These are phyloP conservation scores for Penicillium goetzii DNA, from an alignment of 495 filamentous ascomycete species.

Conservation along the genomic window DNA sequence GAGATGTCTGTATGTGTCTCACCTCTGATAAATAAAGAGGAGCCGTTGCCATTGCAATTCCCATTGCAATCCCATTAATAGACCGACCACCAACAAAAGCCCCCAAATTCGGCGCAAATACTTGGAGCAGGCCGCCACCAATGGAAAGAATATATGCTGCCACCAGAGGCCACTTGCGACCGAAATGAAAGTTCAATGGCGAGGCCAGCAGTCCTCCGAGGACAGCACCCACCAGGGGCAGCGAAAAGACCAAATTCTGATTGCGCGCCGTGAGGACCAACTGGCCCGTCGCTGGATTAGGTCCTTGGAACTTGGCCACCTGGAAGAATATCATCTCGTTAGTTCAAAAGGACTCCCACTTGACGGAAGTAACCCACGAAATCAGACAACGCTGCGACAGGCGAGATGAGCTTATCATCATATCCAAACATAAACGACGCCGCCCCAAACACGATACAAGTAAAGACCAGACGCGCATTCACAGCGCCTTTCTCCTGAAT, in stretches of 20 bases:
- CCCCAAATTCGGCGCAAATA: slow-evolving; percentile 41
- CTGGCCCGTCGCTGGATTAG: slow-evolving; percentile 29
- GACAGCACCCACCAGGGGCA: slow-evolving; percentile 41
- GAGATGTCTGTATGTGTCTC: background rate
- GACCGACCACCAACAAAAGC: slow-evolving; percentile 42
- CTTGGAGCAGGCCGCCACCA: slow-evolving; percentile 42
- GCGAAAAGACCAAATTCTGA: slow-evolving; percentile 41
- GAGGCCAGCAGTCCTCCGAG: slow-evolving; percentile 41
- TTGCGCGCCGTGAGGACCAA: slow-evolving; percentile 42
- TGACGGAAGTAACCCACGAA: slow-evolving; percentile 35
- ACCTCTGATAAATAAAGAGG: slow-evolving; percentile 46
- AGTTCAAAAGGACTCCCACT: background rate
- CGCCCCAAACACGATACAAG: slow-evolving; percentile 40
- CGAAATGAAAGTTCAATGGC: slow-evolving; percentile 38
- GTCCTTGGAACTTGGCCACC: slow-evolving; percentile 43
- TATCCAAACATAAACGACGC: slow-evolving; percentile 46
- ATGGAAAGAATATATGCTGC: slow-evolving; percentile 40
- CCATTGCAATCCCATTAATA: slow-evolving; percentile 39
- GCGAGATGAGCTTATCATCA: slow-evolving; percentile 49
- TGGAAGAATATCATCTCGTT: slow-evolving; percentile 12
- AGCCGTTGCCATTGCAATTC: slow-evolving; percentile 41
- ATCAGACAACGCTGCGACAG: slow-evolving; percentile 37
- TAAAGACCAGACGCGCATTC: slow-evolving; percentile 36
- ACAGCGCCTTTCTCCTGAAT: slow-evolving; percentile 23
- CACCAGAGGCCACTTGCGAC: slow-evolving; percentile 43